Base-by-base conservation (phyloP, 257 asterid genomes). In the Capsicum rhomboideum region DNA sequence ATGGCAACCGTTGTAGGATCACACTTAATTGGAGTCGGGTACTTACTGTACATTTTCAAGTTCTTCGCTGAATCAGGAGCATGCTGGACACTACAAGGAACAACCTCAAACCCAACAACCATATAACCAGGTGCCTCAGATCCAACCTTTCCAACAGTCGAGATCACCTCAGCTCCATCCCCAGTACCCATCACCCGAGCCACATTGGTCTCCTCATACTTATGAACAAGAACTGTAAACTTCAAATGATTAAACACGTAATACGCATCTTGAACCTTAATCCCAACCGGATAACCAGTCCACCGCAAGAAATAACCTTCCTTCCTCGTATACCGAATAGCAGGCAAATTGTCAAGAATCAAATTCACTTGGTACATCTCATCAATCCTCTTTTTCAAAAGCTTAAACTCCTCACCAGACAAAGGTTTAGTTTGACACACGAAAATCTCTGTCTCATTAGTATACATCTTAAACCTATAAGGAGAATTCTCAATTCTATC, bases 401-500 rank as follows among this genome's bases (percentile, higher is more conserved):
- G 94, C 87, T 91, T 92, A 50, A 92, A 91, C 89, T 95, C 97
- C 75, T 89, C 88, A 23, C 90, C 91, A 1, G 93, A 91, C 84
- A 95, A 78, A 66, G 97, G 95, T 85, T 91, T 90, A 6, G 98
- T 89, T 82, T 91, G 92, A 88, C 98, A 95, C 44, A 92, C 78
- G 83, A 92, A 93, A 26, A 95, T 86, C 31, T 91, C 94, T 0
- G 95, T 82, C 91, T 95, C 97, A 83, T 93, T 95, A 11, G 89
- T 87, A 54, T 87, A 86, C 98, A 91, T 93, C 92, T 95, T 95
- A 86, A 95, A 95, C 89, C 91, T 89, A 85, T 93, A 91, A 14
- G 98, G 98, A 16, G 98, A 95, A 82, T 91, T 93, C 92, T 95
- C 98, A 28, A 93, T 95, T 90, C 97, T 89, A 87, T 95, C 98